phyloP scores from a whole-genome alignment of 1,139 yeast species.

The Blastobotrys petasosporus region DNA sequence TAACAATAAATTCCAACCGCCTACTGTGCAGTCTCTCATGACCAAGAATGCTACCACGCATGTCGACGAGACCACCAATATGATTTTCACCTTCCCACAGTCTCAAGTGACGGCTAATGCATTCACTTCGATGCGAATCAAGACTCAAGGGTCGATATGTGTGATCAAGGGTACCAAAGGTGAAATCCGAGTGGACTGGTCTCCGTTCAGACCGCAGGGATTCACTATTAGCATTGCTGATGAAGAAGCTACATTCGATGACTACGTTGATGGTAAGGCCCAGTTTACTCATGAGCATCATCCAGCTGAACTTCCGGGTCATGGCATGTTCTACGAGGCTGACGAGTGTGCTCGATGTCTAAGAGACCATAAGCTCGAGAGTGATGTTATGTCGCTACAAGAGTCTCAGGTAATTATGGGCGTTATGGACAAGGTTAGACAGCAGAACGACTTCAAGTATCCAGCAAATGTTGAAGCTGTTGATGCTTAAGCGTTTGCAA shows the following conservation, averaged over 20 bases:
- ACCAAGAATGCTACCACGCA: conserved; percentile 24
- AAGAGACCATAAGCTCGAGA: conserved; percentile 35
- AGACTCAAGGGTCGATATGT: conserved; percentile 21
- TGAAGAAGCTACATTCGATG: conserved; percentile 10
- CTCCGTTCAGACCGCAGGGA: conserved; percentile 29
- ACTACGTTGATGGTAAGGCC: conserved; percentile 11
- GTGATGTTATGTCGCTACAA: conserved; percentile 38
- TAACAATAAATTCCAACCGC: conserved; percentile 24
- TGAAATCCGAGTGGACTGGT: conserved; percentile 27
- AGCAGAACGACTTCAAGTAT: conserved; percentile 40
- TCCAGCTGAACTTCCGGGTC: conserved; percentile 26
- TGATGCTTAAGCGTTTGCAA: neutral
- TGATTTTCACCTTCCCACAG: conserved; percentile 28
- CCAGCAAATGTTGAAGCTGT: conserved; percentile 35
- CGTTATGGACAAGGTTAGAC: conserved; percentile 42
- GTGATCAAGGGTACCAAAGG: conserved; percentile 34
- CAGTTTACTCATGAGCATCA: conserved; percentile 10
- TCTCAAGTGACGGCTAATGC: conserved; percentile 29
- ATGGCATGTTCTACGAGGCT: conserved; percentile 50
- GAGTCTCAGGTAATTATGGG: conserved; percentile 44
- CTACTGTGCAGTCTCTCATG: conserved; percentile 19
- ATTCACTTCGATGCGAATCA: conserved; percentile 26
- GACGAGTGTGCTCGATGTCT: conserved; percentile 45
- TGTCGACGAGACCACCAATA: conserved; percentile 30
- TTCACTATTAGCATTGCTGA: conserved; percentile 20